phyloP scores from a whole-genome alignment of 2,329 filamentous ascomycete species.

The Colletotrichum melonis region DNA sequence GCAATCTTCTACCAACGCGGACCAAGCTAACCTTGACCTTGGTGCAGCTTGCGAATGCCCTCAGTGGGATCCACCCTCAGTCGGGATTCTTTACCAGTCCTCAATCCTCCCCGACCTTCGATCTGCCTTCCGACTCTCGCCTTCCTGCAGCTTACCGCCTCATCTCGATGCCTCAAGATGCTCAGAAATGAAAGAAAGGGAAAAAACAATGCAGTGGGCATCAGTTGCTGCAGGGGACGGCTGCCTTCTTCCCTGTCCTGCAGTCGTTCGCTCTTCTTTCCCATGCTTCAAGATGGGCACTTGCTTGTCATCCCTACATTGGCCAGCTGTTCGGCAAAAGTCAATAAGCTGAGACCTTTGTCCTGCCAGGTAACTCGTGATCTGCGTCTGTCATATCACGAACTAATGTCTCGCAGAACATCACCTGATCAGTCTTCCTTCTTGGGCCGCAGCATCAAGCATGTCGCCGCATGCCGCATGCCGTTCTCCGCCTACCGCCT shows the following conservation, averaged over 20 bases:
- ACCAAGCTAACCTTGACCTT: not conserved
- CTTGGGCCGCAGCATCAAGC: constrained; percentile 21
- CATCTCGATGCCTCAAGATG: not conserved
- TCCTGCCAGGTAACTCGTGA: not conserved
- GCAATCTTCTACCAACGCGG: not conserved
- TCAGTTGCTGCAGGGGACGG: not conserved
- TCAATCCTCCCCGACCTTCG: not conserved
- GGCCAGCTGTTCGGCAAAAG: not conserved
- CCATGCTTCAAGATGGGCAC: not conserved
- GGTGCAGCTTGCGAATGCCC: constrained; percentile 10
- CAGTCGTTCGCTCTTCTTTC: not conserved
- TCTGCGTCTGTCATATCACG: constrained; percentile 17
- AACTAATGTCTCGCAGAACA: constrained; percentile 4
- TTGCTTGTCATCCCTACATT: not conserved
- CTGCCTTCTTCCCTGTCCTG: not conserved
- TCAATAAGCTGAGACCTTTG: constrained; percentile 3
- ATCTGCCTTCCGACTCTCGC: not conserved
- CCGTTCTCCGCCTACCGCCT: not conserved
- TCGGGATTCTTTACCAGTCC: not conserved
- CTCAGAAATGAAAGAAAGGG: not conserved
- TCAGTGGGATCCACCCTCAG: not conserved
- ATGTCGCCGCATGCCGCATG: constrained; percentile 4
- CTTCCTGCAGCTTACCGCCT: constrained; percentile 4
- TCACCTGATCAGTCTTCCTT: constrained; percentile 31
- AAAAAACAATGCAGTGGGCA: not conserved